phyloP scores from a whole-genome alignment of 257 asterid genomes.

The Fraxinus pennsylvanica region DNA sequence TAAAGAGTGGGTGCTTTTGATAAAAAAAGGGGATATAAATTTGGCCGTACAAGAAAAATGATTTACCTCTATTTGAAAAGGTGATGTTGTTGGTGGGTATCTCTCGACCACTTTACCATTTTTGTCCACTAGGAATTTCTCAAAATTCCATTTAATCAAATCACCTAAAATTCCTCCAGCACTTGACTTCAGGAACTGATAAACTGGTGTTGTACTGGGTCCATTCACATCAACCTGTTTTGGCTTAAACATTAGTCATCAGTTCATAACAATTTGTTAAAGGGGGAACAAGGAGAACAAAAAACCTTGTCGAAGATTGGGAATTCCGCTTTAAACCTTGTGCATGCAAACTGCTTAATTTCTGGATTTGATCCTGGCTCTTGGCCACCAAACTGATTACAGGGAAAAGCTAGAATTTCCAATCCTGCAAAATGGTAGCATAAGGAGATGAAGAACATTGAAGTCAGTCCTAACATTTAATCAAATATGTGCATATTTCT shows the following conservation, averaged over 20 bases:
- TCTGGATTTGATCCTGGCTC: constrained; percentile 86
- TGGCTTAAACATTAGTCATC: constrained; percentile 22
- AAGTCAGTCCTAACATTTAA: not conserved
- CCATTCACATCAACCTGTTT: constrained; percentile 94
- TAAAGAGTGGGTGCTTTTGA: not conserved
- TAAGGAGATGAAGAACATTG: not conserved
- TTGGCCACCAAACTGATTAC: constrained; percentile 96
- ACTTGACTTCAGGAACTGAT: constrained; percentile 74
- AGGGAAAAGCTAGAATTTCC: constrained; percentile 90
- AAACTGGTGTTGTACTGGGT: constrained; percentile 87
- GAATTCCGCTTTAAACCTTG: constrained; percentile 84
- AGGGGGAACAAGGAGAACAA: constrained; percentile 2
- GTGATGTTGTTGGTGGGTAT: constrained; percentile 88
- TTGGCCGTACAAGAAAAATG: not conserved
- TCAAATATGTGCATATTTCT: not conserved
- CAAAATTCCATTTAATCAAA: constrained; percentile 92
- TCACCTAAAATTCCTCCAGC: constrained; percentile 87
- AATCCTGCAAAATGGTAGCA: constrained; percentile 54
- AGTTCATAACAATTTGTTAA: not conserved
- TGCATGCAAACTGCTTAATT: constrained; percentile 84
- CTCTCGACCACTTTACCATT: constrained; percentile 86
- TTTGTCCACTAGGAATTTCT: constrained; percentile 90
- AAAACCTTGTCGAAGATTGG: constrained; percentile 89
- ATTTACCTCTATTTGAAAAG: constrained; percentile 85
- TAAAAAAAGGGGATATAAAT: not conserved